phyloP scores from a whole-genome alignment of 2,329 filamentous ascomycete genomes.

The Colletotrichum sp. region DNA sequence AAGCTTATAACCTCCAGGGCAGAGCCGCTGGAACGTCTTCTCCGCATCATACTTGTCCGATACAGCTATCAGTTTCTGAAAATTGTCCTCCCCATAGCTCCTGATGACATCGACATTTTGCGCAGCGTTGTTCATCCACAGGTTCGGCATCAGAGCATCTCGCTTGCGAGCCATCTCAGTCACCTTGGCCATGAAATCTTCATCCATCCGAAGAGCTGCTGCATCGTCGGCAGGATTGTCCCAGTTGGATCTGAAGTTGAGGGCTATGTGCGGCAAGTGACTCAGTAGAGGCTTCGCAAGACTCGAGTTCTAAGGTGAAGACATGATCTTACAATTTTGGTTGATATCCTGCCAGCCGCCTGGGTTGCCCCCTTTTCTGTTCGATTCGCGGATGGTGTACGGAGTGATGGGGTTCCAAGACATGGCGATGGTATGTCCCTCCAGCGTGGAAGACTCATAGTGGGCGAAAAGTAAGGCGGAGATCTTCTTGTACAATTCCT shows the following conservation, averaged over 20 bases:
- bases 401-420: background rate
- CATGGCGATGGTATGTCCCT: background rate
- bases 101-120: background rate
- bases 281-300: too few species aligned
- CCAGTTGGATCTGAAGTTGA: background rate
- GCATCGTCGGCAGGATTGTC: background rate
- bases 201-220: background rate
- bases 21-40: background rate
- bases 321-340: background rate
- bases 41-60: background rate
- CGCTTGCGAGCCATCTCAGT: background rate
- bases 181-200: background rate
- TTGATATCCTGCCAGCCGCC: background rate
- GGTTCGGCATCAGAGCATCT: background rate
- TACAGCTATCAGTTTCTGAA: background rate
- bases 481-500: background rate
- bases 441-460: background rate
- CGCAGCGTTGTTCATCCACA: background rate
- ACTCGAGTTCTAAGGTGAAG: too few species aligned
- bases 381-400: background rate
- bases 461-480: background rate
- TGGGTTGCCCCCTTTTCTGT: background rate
- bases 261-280: background rate
- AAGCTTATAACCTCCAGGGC: background rate
- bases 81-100: background rate